These are phyloP conservation scores for Albophoma yamanashiensis DNA, from an alignment of 2,329 filamentous ascomycete species.

Conservation along the genomic window DNA sequence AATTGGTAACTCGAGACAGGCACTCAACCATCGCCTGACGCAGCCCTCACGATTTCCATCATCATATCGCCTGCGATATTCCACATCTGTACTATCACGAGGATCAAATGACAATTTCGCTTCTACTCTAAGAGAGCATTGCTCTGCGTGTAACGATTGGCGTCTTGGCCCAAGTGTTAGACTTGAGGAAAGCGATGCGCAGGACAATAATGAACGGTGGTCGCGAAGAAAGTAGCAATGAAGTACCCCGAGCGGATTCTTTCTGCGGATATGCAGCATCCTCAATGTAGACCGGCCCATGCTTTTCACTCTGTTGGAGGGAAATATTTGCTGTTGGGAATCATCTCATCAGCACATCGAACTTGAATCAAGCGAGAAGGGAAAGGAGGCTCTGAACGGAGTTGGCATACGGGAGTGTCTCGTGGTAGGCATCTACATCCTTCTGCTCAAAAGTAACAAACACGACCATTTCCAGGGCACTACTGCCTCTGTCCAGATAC, in stretches of 20 bases:
- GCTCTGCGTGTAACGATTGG: not conserved
- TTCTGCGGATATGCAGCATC: not conserved
- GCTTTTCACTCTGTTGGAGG: constrained; percentile 7
- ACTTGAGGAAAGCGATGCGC: not conserved
- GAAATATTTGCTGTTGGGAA: constrained; percentile 12
- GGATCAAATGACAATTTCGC: not conserved
- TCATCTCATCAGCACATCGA: not conserved
- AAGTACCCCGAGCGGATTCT: not conserved
- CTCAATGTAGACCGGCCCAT: not conserved
- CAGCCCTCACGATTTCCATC: too few species aligned
- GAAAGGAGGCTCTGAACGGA: not conserved
- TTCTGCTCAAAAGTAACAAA: constrained; percentile 78
- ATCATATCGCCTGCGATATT: not conserved
- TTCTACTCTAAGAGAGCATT: not conserved
- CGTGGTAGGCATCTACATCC: constrained; percentile 64
- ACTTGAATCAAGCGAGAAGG: not conserved
- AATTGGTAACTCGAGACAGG: not conserved
- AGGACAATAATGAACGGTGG: not conserved
- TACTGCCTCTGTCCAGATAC: constrained; percentile 39
- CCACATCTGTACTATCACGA: not conserved
- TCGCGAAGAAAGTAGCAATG: too few species aligned
- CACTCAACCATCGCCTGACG: not conserved
- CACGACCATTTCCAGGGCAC: constrained; percentile 57
- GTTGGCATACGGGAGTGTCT: constrained; percentile 55
- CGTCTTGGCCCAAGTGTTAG: not conserved